Evolutionary conservation across 2,329 filamentous ascomycete genomes (phyloP).

Genomic region (Paraconiothyrium sp.): DNA sequence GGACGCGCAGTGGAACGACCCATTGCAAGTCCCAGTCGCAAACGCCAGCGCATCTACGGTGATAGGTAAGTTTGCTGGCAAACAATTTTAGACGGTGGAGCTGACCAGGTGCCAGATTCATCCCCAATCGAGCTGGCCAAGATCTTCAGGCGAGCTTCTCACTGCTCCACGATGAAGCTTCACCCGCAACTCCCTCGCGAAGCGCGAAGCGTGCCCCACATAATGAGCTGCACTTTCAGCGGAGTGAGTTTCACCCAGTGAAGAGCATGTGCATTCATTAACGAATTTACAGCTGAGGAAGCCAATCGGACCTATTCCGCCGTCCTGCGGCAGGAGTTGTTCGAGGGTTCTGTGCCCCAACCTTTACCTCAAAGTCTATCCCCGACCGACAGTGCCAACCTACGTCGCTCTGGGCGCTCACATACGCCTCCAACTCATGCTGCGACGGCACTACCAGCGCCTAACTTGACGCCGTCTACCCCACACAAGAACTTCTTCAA

Average conservation of each 20-base stretch:
- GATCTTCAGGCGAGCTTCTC: conserved; percentile 94
- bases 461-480: conserved; percentile 85
- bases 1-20: conserved; percentile 68
- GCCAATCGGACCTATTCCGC: conserved; percentile 93
- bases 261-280: conserved; percentile 16
- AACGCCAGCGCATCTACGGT: conserved; percentile 73
- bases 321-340: conserved; percentile 88
- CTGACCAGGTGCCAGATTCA: conserved; percentile 71
- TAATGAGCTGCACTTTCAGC: conserved; percentile 93
- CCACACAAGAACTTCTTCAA: conserved; percentile 98
- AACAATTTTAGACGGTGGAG: background rate
- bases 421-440: conserved; percentile 80
- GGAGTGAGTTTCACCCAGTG: conserved; percentile 60
- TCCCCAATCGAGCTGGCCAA: conserved; percentile 91
- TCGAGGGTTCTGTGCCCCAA: conserved; percentile 89
- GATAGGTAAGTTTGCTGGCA: conserved; percentile 48
- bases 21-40: conserved; percentile 72
- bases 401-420: conserved; percentile 74
- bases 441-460: conserved; percentile 71
- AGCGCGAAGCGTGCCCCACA: conserved; percentile 85
- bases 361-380: conserved; percentile 68
- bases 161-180: conserved; percentile 89
- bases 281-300: conserved; percentile 74
- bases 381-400: conserved; percentile 61
- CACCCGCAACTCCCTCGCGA: conserved; percentile 88